Conservation (phyloP, 2,329 filamentous ascomycete genomes). For the Pseudocercospora eumusae region DNA sequence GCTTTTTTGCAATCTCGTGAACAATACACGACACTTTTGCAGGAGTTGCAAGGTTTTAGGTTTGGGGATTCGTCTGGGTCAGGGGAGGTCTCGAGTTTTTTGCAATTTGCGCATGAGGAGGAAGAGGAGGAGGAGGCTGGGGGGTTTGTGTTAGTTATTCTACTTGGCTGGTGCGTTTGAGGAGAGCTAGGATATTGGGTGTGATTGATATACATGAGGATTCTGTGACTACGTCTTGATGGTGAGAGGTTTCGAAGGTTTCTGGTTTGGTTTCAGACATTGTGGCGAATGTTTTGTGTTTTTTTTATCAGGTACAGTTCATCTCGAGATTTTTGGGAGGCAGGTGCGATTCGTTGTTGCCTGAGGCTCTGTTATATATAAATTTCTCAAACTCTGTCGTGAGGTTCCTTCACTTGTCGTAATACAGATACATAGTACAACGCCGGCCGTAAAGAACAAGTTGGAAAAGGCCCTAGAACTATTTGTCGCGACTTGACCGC, state of each 20-base stretch:
- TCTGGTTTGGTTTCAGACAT: not conserved
- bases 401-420: too few relatives aligned
- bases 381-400: too few relatives aligned
- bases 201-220: not conserved
- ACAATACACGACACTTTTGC: constrained; percentile 45
- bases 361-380: too few relatives aligned
- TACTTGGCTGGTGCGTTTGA: not conserved
- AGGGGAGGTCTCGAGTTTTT: not conserved
- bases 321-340: not conserved
- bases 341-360: too few relatives aligned
- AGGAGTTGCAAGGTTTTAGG: constrained; percentile 44
- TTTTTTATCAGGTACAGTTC: not conserved
- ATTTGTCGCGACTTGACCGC: too few relatives aligned
- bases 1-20: constrained; percentile 46
- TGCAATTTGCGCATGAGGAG: not conserved
- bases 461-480: too few relatives aligned
- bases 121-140: too few relatives aligned
- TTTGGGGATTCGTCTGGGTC: constrained; percentile 14
- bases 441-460: too few relatives aligned
- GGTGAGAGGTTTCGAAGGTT: not conserved
- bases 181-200: not conserved
- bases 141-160: too few relatives aligned
- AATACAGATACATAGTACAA: too few relatives aligned
- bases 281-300: not conserved
- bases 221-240: not conserved